Base-by-base conservation (phyloP, 371 early-diverging fungal genomes). In the Apophysomyces ossiformis region DNA sequence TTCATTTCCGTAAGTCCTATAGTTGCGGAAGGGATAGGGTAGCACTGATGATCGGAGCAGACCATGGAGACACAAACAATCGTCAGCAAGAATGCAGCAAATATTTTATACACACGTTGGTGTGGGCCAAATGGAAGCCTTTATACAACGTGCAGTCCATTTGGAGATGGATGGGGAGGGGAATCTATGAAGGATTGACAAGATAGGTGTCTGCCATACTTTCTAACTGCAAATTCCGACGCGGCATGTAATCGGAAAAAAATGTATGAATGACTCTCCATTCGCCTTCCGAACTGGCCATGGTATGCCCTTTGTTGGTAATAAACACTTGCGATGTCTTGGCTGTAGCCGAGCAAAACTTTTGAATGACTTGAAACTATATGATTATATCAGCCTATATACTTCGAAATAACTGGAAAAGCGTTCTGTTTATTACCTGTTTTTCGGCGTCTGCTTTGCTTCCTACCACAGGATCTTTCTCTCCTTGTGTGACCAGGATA, bases 21-120 rank as follows among this genome's bases (percentile, higher is more conserved):
- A n/a, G 11, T 41, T 37, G 32, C 26, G 26, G 26, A 47, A 37
- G 15, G 21, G 47, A 46, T 47, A 6, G 37, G 15, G 21, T 26
- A 26, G 32, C 32, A 7, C 18, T 37, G 37, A 58, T 60, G 13
- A 5, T 41, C 2, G 5, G 21, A 6, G 4, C 74, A 86, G 84
- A 87, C 90, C 11, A 89, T 89, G 90, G 90, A 89, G 69, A 89
- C 89, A 1, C 85, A 87, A 63, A 86, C 88, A 2, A 67, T 88
- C 2, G 74, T 85, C 0, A 81, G 84, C 44, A 84, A 83, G 50
- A 89, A 88, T 62, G 74, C 85, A 32, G 85, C 82, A 1, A 69
- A 81, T 37, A 45, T 88, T 7, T 36, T 89, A 5, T 69, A 85
- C 37, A 71, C 79, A 18, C 80, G 78, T 57, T 85, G 83, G 85